Conservation (phyloP, 169 alveolate genomes). For the Plasmodium berghei region DNA sequence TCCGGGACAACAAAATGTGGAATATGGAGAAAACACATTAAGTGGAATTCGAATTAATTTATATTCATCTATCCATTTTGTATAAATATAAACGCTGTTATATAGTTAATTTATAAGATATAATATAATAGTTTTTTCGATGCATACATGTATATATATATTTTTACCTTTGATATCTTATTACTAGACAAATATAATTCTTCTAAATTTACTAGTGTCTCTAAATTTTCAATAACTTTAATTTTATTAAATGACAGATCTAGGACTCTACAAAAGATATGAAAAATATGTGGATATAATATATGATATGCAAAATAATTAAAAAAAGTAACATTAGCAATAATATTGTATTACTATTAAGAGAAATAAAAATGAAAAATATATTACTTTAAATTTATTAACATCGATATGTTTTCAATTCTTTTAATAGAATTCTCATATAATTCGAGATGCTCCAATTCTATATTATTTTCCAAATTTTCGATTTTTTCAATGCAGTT, state of each 20-base stretch:
- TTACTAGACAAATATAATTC: constrained; percentile 89
- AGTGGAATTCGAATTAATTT: no score
- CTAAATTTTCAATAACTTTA: constrained; percentile 82
- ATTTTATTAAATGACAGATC: constrained; percentile 87
- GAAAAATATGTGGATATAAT: not conserved
- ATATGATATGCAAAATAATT: no score
- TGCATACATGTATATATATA: not conserved
- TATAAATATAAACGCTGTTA: no score
- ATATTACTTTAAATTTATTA: constrained; percentile 81
- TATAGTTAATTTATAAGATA: no score
- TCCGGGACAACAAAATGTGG: no score
- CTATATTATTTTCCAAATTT: constrained; percentile 79
- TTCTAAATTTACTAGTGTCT: constrained; percentile 80
- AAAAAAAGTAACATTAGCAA: no score
- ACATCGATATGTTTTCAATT: constrained; percentile 85
- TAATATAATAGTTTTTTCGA: not conserved
- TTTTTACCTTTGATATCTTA: constrained; percentile 83
- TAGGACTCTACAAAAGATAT: constrained; percentile 71
- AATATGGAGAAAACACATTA: no score
- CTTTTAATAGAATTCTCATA: constrained; percentile 85
- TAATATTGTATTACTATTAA: not conserved
- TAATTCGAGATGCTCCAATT: constrained; percentile 85
- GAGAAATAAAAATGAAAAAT: constrained; percentile 5
- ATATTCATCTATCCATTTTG: no score
- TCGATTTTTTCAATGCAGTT: constrained; percentile 86